A percentile compares a stretch with the other conserved stretches of the same genome.
Conservation (phyloP, 345 rosid species). For the Fremontodendron californicum region DNA sequence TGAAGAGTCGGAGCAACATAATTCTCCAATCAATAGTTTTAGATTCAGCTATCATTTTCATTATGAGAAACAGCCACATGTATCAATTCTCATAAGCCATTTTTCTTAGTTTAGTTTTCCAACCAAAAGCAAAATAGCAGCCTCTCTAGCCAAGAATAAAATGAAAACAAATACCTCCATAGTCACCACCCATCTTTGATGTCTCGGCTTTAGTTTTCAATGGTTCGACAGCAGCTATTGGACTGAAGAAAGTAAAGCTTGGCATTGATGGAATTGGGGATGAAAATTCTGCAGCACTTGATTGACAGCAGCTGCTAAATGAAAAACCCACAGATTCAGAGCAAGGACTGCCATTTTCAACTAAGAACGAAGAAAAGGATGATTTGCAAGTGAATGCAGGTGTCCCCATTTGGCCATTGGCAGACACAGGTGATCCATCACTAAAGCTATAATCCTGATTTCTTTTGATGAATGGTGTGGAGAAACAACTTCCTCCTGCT, state of each 20-base stretch:
- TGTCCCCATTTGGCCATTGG: slow-evolving; percentile 26
- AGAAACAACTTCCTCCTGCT: slow-evolving; percentile 40
- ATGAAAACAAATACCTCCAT: slow-evolving; percentile 34
- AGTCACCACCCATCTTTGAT: slow-evolving; percentile 22
- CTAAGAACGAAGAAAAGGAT: slow-evolving; percentile 54
- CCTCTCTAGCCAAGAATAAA: slow-evolving; percentile 1
- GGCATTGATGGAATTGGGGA: slow-evolving; percentile 58
- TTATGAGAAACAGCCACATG: background rate
- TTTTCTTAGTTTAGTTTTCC: background rate
- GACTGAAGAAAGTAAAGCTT: slow-evolving; percentile 63
- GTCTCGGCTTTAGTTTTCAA: slow-evolving; percentile 4
- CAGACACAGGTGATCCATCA: slow-evolving; percentile 22
- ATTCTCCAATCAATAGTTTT: background rate
- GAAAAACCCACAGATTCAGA: slow-evolving; percentile 49
- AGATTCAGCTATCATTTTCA: background rate
- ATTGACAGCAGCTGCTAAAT: slow-evolving; percentile 40
- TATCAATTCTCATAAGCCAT: background rate
- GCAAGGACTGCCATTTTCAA: slow-evolving; percentile 24
- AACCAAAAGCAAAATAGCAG: background rate
- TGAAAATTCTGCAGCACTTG: slow-evolving; percentile 30
- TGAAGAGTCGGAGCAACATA: no score
- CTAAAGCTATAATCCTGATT: slow-evolving; percentile 60
- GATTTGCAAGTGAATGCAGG: slow-evolving; percentile 40
- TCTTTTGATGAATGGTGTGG: slow-evolving; percentile 29
- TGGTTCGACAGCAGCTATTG: slow-evolving; percentile 27